These are phyloP conservation scores for Buddleja alternifolia DNA, from an alignment of 257 asterid species.

Conservation along the genomic window DNA sequence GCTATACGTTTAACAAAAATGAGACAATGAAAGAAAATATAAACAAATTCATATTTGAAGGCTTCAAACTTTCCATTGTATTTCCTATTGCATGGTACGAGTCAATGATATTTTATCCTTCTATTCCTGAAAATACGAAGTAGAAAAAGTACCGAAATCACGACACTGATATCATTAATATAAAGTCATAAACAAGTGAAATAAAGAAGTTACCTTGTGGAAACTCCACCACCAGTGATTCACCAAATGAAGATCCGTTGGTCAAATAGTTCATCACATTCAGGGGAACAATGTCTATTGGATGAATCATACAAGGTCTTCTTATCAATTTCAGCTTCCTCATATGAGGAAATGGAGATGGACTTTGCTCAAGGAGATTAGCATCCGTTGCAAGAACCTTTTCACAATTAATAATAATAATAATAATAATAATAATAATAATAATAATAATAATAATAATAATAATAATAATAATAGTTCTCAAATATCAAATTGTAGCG, in stretches of 20 bases:
- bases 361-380: slow-evolving; percentile 25
- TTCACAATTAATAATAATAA: too few relatives aligned
- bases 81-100: too few relatives aligned
- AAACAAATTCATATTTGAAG: background rate
- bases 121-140: background rate
- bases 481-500: too few relatives aligned
- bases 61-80: background rate
- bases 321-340: slow-evolving; percentile 16
- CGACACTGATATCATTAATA: too few relatives aligned
- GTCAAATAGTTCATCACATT: slow-evolving; percentile 29
- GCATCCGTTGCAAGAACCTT: slow-evolving; percentile 37
- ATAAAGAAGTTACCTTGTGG: background rate
- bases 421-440: too few relatives aligned
- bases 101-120: background rate
- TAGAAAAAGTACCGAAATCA: background rate
- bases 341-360: slow-evolving; percentile 25
- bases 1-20: too few relatives aligned
- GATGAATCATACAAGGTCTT: background rate
- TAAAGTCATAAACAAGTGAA: too few relatives aligned
- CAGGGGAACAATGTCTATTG: background rate
- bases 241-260: slow-evolving; percentile 4
- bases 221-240: slow-evolving; percentile 18
- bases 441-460: too few relatives aligned
- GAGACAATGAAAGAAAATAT: background rate
- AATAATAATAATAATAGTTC: background rate